Conservation (phyloP, 306 rosid genomes). For the Cucurbita argyrosperma region DNA sequence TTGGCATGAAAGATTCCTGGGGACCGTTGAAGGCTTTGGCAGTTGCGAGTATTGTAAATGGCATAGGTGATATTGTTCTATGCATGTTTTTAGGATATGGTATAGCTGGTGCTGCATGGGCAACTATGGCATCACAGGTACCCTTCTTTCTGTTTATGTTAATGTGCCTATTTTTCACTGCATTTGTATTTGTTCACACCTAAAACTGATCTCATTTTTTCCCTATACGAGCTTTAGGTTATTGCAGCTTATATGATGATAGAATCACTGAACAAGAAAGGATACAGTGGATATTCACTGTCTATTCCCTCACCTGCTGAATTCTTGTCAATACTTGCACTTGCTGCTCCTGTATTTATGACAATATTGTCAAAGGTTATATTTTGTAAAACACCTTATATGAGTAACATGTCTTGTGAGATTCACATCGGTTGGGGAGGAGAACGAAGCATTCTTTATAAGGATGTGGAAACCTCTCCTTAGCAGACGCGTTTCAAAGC, state of each 20-base stretch:
- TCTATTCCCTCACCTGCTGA: conserved; percentile 60
- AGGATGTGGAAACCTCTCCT: too few species aligned
- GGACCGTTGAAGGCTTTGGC: conserved; percentile 74
- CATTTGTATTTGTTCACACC: background rate
- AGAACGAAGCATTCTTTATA: too few species aligned
- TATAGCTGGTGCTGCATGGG: conserved; percentile 82
- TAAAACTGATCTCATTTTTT: background rate
- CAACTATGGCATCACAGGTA: conserved; percentile 73
- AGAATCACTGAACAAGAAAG: conserved; percentile 51
- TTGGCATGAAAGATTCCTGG: conserved; percentile 91
- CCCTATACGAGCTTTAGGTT: conserved; percentile 32
- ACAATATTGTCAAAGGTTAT: conserved; percentile 74
- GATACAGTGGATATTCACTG: conserved; percentile 53
- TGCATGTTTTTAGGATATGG: conserved; percentile 52
- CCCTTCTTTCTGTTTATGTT: background rate
- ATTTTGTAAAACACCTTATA: conserved; percentile 4
- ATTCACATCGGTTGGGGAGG: too few species aligned
- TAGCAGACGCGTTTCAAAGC: too few species aligned
- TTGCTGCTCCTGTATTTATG: conserved; percentile 74
- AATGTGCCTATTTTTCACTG: background rate
- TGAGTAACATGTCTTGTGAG: background rate
- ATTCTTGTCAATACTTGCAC: conserved; percentile 32
- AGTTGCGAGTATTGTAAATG: conserved; percentile 45
- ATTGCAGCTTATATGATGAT: conserved; percentile 85
- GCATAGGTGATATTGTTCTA: conserved; percentile 43